These are phyloP conservation scores for Scytalidium lignicola DNA, from an alignment of 2,329 filamentous ascomycete species.

Conservation along the genomic window DNA sequence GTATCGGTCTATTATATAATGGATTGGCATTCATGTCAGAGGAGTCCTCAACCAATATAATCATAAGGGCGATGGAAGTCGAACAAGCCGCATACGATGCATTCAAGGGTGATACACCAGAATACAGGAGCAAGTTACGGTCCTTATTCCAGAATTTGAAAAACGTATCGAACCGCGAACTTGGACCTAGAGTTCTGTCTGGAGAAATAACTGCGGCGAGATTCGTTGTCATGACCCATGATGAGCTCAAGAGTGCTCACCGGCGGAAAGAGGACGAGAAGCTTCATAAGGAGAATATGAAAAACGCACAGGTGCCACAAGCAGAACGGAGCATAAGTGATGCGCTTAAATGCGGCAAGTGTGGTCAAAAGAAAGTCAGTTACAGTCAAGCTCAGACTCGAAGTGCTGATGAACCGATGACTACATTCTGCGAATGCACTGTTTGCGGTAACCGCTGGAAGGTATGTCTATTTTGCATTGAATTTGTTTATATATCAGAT, in stretches of 20 bases:
- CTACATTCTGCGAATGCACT: slow-evolving; percentile 68
- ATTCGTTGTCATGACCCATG: slow-evolving; percentile 82
- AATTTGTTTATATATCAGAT: neutral
- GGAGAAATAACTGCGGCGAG: slow-evolving; percentile 66
- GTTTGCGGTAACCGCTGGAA: slow-evolving; percentile 68
- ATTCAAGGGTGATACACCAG: slow-evolving; percentile 64
- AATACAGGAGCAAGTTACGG: slow-evolving; percentile 85
- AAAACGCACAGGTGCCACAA: slow-evolving; percentile 91
- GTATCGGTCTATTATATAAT: slow-evolving; percentile 89
- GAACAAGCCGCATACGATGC: slow-evolving; percentile 70
- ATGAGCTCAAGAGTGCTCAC: slow-evolving; percentile 86
- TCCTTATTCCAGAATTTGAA: slow-evolving; percentile 94
- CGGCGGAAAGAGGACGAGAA: slow-evolving; percentile 70
- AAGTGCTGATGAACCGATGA: slow-evolving; percentile 90
- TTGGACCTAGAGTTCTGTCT: slow-evolving; percentile 70
- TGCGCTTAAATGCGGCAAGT: slow-evolving; percentile 84
- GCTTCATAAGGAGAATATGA: slow-evolving; percentile 90
- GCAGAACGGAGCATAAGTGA: slow-evolving; percentile 86
- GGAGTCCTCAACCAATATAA: slow-evolving; percentile 64
- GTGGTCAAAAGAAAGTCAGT: slow-evolving; percentile 87
- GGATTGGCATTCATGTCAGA: slow-evolving; percentile 69
- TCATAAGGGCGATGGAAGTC: slow-evolving; percentile 74
- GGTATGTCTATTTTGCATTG: slow-evolving; percentile 40
- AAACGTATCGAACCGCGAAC: slow-evolving; percentile 76
- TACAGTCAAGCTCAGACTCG: slow-evolving; percentile 96